Percentiles rank a stretch among this genome's conserved stretches.
Evolutionary conservation across 768 basidiomycete genomes (phyloP).

Genomic region (Rhodotorula graminis): DNA sequence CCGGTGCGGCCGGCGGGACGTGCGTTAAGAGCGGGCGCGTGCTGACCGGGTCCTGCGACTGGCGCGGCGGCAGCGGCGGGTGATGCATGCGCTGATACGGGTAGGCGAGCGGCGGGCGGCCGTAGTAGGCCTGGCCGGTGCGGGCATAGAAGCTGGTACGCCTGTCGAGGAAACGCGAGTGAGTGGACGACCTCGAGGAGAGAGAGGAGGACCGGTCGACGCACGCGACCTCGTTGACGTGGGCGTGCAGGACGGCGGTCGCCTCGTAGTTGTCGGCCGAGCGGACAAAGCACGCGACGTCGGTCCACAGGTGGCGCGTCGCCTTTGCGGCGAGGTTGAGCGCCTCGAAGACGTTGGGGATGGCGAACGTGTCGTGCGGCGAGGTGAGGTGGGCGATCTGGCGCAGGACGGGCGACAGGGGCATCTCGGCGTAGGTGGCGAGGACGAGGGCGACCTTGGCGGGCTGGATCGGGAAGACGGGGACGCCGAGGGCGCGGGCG

Average conservation of each 20-base stretch:
- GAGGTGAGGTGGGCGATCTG: neutral
- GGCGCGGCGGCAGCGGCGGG: neutral
- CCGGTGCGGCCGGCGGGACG: neutral
- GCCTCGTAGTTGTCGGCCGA: neutral
- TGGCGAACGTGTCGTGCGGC: neutral
- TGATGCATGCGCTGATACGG: too few relatives aligned
- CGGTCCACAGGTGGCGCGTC: slow-evolving; percentile 14
- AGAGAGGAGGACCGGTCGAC: neutral
- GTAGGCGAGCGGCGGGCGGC: neutral
- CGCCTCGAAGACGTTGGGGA: neutral
- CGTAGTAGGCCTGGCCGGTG: neutral
- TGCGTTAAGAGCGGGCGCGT: neutral
- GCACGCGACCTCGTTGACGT: neutral
- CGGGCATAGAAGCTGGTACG: neutral
- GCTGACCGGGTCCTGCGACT: neutral
- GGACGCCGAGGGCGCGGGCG: slow-evolving; percentile 2
- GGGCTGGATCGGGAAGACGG: slow-evolving; percentile 24
- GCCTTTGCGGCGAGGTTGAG: slow-evolving; percentile 16
- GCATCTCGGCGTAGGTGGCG: slow-evolving; percentile 9
- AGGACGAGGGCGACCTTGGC: slow-evolving; percentile 28
- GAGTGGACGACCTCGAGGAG: neutral
- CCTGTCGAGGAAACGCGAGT: neutral
- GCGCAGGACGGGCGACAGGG: slow-evolving; percentile 2
- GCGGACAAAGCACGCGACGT: neutral
- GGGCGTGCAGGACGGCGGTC: neutral